phyloP scores from a whole-genome alignment of 2,329 filamentous ascomycete genomes.

The Clathrospora elynae region DNA sequence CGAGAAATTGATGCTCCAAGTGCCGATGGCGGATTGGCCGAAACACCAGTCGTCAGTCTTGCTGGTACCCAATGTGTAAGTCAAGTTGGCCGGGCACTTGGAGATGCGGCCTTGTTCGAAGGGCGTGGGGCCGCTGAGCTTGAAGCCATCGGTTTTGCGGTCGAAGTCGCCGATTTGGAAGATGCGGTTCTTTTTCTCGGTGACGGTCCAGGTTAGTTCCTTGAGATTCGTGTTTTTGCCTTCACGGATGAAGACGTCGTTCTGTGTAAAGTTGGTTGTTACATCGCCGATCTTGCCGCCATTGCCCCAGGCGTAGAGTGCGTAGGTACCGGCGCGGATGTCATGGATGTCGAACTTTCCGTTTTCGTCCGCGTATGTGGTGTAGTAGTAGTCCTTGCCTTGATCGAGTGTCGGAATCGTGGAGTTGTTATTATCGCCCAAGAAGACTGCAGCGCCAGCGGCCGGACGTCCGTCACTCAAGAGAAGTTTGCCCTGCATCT shows the following conservation, averaged over 20 bases:
- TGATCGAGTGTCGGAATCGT: constrained; percentile 55
- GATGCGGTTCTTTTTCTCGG: constrained; percentile 46
- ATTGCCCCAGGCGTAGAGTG: constrained; percentile 58
- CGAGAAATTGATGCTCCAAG: constrained; percentile 45
- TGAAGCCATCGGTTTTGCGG: constrained; percentile 54
- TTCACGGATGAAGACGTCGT: constrained; percentile 49
- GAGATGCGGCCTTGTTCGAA: constrained; percentile 54
- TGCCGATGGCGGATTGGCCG: constrained; percentile 50
- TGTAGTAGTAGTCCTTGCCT: constrained; percentile 58
- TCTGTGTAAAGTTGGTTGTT: constrained; percentile 52
- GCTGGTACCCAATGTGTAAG: constrained; percentile 50
- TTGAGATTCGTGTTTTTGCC: constrained; percentile 48
- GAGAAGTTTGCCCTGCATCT: constrained; percentile 51
- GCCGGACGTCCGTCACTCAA: constrained; percentile 58
- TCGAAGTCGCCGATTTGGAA: constrained; percentile 59
- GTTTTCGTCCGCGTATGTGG: constrained; percentile 51
- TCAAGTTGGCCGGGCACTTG: constrained; percentile 54
- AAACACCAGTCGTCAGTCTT: constrained; percentile 56
- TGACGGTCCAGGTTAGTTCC: constrained; percentile 50
- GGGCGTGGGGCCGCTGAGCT: constrained; percentile 49
- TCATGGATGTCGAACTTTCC: constrained; percentile 54
- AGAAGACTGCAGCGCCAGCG: constrained; percentile 56
- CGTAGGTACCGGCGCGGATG: constrained; percentile 55
- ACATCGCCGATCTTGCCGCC: constrained; percentile 54
- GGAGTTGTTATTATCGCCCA: constrained; percentile 55